A percentile compares a stretch with the other conserved stretches of the same genome.
Conservation (phyloP, 116 monocot species). For the Trichopus zeylanicus region DNA sequence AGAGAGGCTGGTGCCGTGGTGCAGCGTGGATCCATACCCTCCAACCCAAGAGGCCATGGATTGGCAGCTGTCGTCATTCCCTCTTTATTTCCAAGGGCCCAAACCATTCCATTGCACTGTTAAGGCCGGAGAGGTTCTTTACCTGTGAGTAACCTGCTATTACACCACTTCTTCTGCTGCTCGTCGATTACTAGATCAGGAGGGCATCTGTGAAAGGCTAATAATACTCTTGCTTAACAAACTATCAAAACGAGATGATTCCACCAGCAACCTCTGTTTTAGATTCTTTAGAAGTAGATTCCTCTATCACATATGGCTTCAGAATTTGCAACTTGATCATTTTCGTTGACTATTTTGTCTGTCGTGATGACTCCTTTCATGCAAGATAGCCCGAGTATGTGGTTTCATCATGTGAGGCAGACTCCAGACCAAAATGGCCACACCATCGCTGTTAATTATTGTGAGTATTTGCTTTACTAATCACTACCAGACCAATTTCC, state of each 20-base stretch:
- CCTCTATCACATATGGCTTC: no score
- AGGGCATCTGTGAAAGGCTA: no score
- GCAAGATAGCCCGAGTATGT: constrained; percentile 77
- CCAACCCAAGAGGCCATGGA: constrained; percentile 12
- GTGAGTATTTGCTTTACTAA: constrained; percentile 42
- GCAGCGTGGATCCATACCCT: constrained; percentile 78
- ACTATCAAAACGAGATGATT: no score
- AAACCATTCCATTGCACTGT: constrained; percentile 65
- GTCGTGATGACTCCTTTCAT: no score
- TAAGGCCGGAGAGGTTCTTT: constrained; percentile 80
- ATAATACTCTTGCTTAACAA: no score
- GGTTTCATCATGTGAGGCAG: constrained; percentile 94
- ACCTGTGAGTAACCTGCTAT: constrained; percentile 51
- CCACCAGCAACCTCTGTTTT: no score
- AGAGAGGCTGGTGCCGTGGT: constrained; percentile 73
- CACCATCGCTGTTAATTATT: constrained; percentile 84
- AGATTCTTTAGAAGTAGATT: no score
- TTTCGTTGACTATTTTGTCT: no score
- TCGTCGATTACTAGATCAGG: no score
- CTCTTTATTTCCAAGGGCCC: constrained; percentile 68
- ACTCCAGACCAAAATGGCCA: constrained; percentile 60
- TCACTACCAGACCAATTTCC: no score
- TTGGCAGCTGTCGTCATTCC: constrained; percentile 40
- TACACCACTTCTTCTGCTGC: no score
- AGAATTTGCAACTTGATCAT: no score